Base-by-base conservation (phyloP, 208 protist species). In the Strigomonas galati region DNA sequence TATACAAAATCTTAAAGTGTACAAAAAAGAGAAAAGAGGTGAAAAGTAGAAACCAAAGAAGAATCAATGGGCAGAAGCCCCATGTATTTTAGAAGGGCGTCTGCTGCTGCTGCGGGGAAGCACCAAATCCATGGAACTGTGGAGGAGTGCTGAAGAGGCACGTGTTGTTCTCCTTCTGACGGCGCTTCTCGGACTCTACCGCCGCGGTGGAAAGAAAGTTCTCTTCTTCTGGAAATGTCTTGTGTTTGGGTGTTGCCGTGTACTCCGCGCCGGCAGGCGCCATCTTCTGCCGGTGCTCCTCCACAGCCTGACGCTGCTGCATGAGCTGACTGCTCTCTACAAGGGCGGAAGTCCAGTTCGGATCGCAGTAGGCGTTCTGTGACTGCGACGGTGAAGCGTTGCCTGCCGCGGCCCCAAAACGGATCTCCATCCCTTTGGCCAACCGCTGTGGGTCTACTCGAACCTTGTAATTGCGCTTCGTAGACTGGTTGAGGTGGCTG, bases 81-180 rank as follows among this genome's bases (percentile, higher is more conserved):
- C 37, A 26, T 55, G 23, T 24, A n/a, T 21, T 31, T 65, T 35
- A 19, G 40, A 74, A 2, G 65, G 48, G 2, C 48, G 56, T 1
- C 46, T 19, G 0, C 46, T 58, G 0, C 46, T 58, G 26, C 15
- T 61, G 55, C 2, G 55, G 55, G 26, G 55, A 61, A 6, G n/a
- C 3, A 44, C 7, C 32, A 21, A 93, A 93, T 0, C 84, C 87
- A 2, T 84, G 82, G 57, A 93, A 91, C 63, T 83, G 80, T 1
- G 87, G 87, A 23, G 87, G 87, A 6, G 87, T 93, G 56, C 73
- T 81, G 53, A 93, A 93, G 17, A 61, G 27, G 32, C 23, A 61
- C 15, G 27, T 28, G 12, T 32, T 61, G 27, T 61, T 61, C 21
- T 61, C 55, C 6, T 61, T 61, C 9, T 35, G 55, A 1, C 55